Conservation (phyloP, 192 early-diverging fungal genomes). For the Thoreauomyces humboldtii region DNA sequence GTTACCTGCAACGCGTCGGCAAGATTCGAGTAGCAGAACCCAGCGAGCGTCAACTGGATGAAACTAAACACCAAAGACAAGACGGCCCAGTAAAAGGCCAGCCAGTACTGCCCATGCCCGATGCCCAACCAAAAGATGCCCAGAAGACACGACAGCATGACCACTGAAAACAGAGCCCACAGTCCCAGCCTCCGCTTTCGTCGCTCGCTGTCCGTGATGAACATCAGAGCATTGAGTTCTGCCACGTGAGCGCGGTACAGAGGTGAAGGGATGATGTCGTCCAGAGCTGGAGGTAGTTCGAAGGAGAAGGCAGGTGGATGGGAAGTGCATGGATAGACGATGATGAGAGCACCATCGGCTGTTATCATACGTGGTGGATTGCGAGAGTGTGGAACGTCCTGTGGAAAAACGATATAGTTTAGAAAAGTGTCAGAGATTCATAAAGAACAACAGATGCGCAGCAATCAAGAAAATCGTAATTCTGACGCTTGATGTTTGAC, state of each 20-base stretch:
- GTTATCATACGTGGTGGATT: slow-evolving; percentile 22
- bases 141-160: background rate
- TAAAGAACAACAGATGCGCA: too few relatives aligned
- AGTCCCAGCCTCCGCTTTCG: background rate
- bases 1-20: slow-evolving; percentile 8
- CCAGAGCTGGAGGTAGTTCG: slow-evolving; percentile 18
- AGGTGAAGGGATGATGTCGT: slow-evolving; percentile 20
- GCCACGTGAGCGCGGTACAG: slow-evolving; percentile 32
- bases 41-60: slow-evolving; percentile 5
- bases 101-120: background rate
- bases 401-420: background rate
- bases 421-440: too few relatives aligned
- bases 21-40: slow-evolving; percentile 12
- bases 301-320: slow-evolving; percentile 14
- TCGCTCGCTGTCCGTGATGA: background rate
- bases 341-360: slow-evolving; percentile 11
- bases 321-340: slow-evolving; percentile 9
- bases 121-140: slow-evolving; percentile 1
- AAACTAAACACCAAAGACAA: background rate
- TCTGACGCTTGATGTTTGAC: too few relatives aligned
- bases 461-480: too few relatives aligned
- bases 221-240: slow-evolving; percentile 22
- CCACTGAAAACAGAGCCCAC: background rate
- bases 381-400: slow-evolving; percentile 4
- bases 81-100: background rate